Conservation (phyloP, 306 rosid species). For the Medicago lupulina region DNA sequence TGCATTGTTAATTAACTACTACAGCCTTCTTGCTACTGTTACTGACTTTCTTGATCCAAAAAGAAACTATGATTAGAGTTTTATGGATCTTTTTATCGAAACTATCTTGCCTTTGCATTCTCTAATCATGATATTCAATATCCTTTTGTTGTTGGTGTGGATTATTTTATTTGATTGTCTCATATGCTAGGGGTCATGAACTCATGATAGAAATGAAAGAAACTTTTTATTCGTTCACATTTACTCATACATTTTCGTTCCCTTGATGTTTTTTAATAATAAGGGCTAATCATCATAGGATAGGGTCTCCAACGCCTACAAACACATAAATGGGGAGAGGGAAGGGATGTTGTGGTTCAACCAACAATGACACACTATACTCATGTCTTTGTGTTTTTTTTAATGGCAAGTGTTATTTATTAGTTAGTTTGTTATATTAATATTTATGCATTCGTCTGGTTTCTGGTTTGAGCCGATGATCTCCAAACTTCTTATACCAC, state of each 20-base stretch:
- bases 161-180: background rate
- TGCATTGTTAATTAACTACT: background rate
- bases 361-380: no score
- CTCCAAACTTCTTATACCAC: no score
- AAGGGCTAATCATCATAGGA: no score
- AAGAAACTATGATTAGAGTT: slow-evolving; percentile 34
- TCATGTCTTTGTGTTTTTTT: no score
- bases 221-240: background rate
- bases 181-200: background rate
- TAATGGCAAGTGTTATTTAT: no score
- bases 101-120: slow-evolving; percentile 15
- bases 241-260: background rate
- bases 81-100: background rate
- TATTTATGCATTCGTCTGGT: no score
- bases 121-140: slow-evolving; percentile 7
- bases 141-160: slow-evolving; percentile 5
- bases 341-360: no score
- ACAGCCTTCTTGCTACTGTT: background rate
- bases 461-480: no score
- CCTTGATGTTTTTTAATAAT: background rate
- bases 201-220: background rate
- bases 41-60: background rate
- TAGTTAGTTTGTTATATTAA: no score
- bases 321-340: no score
- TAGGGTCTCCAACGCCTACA: no score